phyloP scores from a whole-genome alignment of 164 flowering plant genomes.

The Piper betle region DNA sequence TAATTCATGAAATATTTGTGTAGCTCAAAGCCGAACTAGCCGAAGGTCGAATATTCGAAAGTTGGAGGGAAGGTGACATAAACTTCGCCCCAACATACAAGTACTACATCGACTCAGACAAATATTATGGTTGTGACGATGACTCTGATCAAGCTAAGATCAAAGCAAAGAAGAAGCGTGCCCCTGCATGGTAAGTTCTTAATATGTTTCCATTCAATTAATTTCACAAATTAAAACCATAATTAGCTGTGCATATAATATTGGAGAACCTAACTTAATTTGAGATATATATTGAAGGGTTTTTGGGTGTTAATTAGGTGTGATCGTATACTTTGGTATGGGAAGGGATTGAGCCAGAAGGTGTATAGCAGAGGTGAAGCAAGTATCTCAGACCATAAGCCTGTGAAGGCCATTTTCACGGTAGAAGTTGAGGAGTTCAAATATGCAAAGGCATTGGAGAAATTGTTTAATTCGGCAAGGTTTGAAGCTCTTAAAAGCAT shows the following conservation, averaged over 20 bases:
- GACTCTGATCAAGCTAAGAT: constrained; percentile 24
- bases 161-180: constrained; percentile 57
- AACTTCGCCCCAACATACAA: constrained; percentile 83
- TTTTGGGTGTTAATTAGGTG: constrained; percentile 36
- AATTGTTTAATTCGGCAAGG: constrained; percentile 26
- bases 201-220: neutral
- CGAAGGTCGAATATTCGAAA: constrained; percentile 41
- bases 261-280: neutral
- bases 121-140: constrained; percentile 36
- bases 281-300: neutral
- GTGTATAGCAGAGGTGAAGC: constrained; percentile 61
- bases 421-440: constrained; percentile 30
- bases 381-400: constrained; percentile 74
- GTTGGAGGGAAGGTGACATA: constrained; percentile 68
- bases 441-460: constrained; percentile 14
- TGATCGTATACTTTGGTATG: constrained; percentile 76
- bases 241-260: neutral
- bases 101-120: constrained; percentile 44
- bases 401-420: constrained; percentile 74
- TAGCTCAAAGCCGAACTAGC: constrained; percentile 37
- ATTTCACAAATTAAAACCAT: neutral
- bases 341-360: constrained; percentile 63
- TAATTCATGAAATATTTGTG: constrained; percentile 2
- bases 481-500: constrained; percentile 7
- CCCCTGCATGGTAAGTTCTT: constrained; percentile 66